Evolutionary conservation across 371 early-diverging fungal species (phyloP).

Genomic region (Gilbertella persicaria): DNA sequence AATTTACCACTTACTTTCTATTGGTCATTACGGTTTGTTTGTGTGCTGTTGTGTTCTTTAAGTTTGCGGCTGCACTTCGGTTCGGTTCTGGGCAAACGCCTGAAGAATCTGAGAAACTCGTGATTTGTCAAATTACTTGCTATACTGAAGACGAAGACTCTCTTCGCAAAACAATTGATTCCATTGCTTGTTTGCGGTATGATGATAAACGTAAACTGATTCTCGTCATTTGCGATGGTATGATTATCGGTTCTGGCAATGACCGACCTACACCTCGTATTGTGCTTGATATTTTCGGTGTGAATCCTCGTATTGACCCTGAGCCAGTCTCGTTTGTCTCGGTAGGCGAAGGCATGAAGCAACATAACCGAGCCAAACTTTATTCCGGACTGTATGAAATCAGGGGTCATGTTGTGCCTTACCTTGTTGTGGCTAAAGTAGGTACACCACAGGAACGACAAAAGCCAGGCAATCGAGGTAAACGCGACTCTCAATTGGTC

Average conservation of each 20-base stretch:
- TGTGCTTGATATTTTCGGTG: constrained; percentile 87
- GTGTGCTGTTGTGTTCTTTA: constrained; percentile 79
- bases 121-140: constrained; percentile 79
- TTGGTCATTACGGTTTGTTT: constrained; percentile 73
- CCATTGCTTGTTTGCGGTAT: constrained; percentile 61
- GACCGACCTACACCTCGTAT: constrained; percentile 94
- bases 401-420: constrained; percentile 84
- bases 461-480: constrained; percentile 96
- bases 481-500: constrained; percentile 86
- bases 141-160: constrained; percentile 79
- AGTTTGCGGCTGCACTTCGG: constrained; percentile 87
- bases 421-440: constrained; percentile 88
- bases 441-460: constrained; percentile 73
- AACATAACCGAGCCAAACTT: constrained; percentile 92
- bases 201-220: constrained; percentile 70
- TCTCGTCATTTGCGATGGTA: constrained; percentile 77
- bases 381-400: constrained; percentile 93
- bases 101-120: constrained; percentile 80
- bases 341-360: constrained; percentile 79
- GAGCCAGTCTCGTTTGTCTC: constrained; percentile 86
- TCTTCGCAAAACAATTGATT: constrained; percentile 67
- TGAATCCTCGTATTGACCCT: constrained; percentile 73
- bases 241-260: constrained; percentile 92
- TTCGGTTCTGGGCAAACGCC: constrained; percentile 54
- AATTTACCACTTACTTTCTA: constrained; percentile 81